Evolutionary conservation across 1,284 basidiomycete genomes (phyloP).

Genomic region (Vanrija humicola): DNA sequence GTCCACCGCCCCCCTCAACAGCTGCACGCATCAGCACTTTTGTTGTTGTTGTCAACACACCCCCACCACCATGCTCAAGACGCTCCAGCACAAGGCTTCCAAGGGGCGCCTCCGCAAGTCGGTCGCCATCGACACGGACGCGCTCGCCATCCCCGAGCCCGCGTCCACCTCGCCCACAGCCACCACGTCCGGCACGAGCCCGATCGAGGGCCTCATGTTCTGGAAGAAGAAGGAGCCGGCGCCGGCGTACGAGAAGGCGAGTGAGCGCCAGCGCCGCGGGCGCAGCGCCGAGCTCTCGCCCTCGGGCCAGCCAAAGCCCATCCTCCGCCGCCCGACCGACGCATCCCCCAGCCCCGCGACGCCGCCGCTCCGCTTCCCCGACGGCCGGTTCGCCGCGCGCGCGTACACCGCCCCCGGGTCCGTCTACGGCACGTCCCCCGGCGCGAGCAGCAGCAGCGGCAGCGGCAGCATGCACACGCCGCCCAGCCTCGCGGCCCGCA

Average conservation of each 20-base stretch:
- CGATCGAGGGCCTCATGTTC: constrained; percentile 2
- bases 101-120: constrained; percentile 12
- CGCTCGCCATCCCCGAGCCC: background rate
- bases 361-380: too few species aligned
- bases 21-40: too few species aligned
- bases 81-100: constrained; percentile 14
- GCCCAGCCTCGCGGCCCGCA: background rate
- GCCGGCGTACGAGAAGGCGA: background rate
- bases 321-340: constrained; percentile 2
- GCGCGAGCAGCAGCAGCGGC: background rate
- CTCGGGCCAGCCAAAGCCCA: background rate
- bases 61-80: constrained; percentile 5
- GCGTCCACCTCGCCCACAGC: background rate
- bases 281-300: background rate
- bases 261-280: background rate
- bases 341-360: too few species aligned
- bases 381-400: too few species aligned
- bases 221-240: constrained; percentile 3
- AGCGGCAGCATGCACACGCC: background rate
- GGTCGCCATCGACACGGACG: background rate
- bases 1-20: too few species aligned
- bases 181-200: background rate
- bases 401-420: too few species aligned
- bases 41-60: too few species aligned
- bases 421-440: too few species aligned